Conservation (phyloP, 2,329 filamentous ascomycete genomes). For the Ceratocystis huliohia region DNA sequence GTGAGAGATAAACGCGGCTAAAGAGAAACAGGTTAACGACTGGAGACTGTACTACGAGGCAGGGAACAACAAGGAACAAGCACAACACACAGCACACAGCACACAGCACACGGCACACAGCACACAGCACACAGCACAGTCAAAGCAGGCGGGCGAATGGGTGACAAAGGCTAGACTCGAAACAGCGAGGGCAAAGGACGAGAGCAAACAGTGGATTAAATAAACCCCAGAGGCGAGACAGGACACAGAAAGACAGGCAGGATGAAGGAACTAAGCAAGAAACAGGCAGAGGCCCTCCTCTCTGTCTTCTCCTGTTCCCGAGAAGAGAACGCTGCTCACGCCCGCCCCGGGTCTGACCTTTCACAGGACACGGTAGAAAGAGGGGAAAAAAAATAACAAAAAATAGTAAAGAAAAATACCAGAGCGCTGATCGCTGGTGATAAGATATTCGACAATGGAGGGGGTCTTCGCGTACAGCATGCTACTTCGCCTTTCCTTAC, state of each 20-base stretch:
- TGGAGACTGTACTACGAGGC: neutral
- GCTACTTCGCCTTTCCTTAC: no score
- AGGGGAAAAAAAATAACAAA: neutral
- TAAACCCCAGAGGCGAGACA: no score
- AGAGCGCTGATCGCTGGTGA: neutral
- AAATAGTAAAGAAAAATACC: neutral
- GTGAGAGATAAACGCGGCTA: slow-evolving; percentile 7
- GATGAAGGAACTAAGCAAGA: slow-evolving; percentile 8
- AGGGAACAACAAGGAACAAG: neutral
- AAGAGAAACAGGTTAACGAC: neutral
- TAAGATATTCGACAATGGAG: neutral
- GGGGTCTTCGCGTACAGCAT: no score
- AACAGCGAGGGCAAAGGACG: neutral
- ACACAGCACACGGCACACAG: neutral
- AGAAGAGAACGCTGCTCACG: slow-evolving; percentile 2
- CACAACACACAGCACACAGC: neutral
- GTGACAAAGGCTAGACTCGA: slow-evolving; percentile 5
- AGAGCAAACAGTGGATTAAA: neutral
- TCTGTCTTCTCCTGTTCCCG: neutral
- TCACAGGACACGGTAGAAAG: neutral
- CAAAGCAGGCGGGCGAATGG: neutral
- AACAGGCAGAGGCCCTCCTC: neutral
- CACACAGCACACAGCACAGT: no score
- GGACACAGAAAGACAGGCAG: neutral
- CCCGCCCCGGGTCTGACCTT: slow-evolving; percentile 11